These are phyloP conservation scores for Phycomyces nitens DNA, from an alignment of 192 early-diverging fungal genomes.

Conservation along the genomic window DNA sequence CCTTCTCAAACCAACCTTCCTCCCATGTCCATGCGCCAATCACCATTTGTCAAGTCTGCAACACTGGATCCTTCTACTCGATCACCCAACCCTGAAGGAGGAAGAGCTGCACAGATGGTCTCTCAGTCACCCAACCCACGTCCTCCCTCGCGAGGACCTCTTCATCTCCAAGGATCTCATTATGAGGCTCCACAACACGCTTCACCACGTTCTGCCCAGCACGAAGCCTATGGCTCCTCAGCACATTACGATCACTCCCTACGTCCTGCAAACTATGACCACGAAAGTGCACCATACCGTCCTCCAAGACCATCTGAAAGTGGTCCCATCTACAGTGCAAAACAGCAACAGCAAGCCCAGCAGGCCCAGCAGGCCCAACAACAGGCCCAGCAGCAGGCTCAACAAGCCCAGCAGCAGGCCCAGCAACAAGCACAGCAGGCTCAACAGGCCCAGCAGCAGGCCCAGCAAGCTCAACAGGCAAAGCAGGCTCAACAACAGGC, in stretches of 20 bases:
- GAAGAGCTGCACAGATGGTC: background rate
- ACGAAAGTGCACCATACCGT: background rate
- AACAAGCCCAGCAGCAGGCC: too few species aligned
- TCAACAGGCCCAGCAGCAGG: too few species aligned
- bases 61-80: conserved; percentile 5
- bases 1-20: conserved; percentile 14
- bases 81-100: conserved; percentile 20
- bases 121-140: conserved; percentile 11
- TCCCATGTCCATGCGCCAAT: conserved; percentile 17
- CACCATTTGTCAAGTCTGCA: background rate
- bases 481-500: too few species aligned
- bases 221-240: background rate
- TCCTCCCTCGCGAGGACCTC: conserved; percentile 15
- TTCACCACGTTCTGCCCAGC: conserved; percentile 7
- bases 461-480: too few species aligned
- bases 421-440: too few species aligned
- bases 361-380: too few species aligned
- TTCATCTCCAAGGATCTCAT: conserved; percentile 5
- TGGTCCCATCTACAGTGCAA: conserved; percentile 1
- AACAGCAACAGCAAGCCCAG: conserved; percentile 7
- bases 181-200: background rate
- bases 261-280: conserved; percentile 3
- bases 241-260: conserved; percentile 4
- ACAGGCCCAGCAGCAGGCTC: too few species aligned
- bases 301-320: background rate